These are phyloP conservation scores for Torulaspora microellipsoides DNA, from an alignment of 805 yeast genomes.

Conservation along the genomic window DNA sequence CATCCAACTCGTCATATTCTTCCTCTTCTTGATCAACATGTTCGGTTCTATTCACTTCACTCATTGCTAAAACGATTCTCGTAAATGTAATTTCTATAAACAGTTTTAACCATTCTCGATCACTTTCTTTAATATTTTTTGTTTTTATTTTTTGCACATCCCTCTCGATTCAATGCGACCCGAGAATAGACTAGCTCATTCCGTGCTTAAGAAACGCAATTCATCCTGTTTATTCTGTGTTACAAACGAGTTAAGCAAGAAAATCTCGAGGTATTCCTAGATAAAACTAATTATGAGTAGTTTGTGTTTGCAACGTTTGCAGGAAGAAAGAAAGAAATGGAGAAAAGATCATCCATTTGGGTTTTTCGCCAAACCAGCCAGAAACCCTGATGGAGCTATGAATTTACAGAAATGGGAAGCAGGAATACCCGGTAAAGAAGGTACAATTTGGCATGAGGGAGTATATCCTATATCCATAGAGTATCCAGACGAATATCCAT, in stretches of 20 bases:
- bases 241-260: too few relatives aligned
- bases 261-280: too few relatives aligned
- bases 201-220: too few relatives aligned
- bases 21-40: conserved; percentile 29
- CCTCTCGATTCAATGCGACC: too few relatives aligned
- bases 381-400: conserved; percentile 73
- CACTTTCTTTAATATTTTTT: too few relatives aligned
- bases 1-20: conserved; percentile 73
- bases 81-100: too few relatives aligned
- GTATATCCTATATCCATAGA: conserved; percentile 74
- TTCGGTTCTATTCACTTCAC: neutral
- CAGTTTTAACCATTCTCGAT: too few relatives aligned
- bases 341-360: conserved; percentile 98
- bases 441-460: conserved; percentile 88
- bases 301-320: conserved; percentile 76
- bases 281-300: conserved; percentile 37
- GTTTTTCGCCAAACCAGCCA: conserved; percentile 86
- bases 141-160: too few relatives aligned
- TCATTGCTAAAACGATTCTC: neutral
- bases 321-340: conserved; percentile 97
- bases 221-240: too few relatives aligned
- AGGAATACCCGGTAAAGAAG: conserved; percentile 90
- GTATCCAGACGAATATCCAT: conserved; percentile 90
- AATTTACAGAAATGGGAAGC: conserved; percentile 88
- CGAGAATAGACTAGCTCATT: too few relatives aligned